Evolutionary conservation across 306 rosid species (phyloP), one percentile per base, ranked within the genome.

Genomic region (Citrullus colocynthis): DNA sequence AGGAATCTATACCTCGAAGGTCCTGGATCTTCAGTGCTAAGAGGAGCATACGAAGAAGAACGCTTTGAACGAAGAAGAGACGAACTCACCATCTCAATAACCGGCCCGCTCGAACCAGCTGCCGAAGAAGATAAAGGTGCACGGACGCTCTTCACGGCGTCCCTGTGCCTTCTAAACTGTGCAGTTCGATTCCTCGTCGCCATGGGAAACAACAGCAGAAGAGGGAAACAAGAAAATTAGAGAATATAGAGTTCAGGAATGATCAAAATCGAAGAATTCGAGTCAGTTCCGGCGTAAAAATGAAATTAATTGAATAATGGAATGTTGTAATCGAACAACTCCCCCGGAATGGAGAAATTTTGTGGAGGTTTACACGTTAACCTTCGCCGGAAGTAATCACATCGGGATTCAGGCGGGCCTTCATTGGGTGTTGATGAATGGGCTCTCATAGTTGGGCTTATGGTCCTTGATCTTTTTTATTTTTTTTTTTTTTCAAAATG

Each of bases 1-100:
- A 11, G 7, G 15, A 48, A 12, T 56, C 41, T 18, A 10, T 61
- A 85, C 84, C 85, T 86, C 2, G 90, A 81, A 13, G 88, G 87
- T 75, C 90, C 92, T 7, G 97, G 91, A 37, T 91, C 97, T 13
- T 89, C 90, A 16, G 94, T 91, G 83, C 92, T 87, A 7, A 91
- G 85, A 71, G 92, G 94, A 62, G 91, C 80, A 64, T 91, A 91
- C 21, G 90, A 84, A 76, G 93, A 81, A 76, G 93, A 82, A 44
- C 87, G 84, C 36, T 89, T 89, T 55, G 92, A 78, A 79, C 84
- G 81, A 78, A 89, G 88, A 78, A 91, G 88, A 36, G 92, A 88
- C 66, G 88, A 78, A 78, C 78, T 85, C 5, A 83, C 88, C 94
- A 91, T 86, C 86, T 91, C 97, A 34, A 91, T 88, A 10, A 88